Evolutionary conservation across 441 rosid species (phyloP).

Genomic region (Bruguiera hainesii): DNA sequence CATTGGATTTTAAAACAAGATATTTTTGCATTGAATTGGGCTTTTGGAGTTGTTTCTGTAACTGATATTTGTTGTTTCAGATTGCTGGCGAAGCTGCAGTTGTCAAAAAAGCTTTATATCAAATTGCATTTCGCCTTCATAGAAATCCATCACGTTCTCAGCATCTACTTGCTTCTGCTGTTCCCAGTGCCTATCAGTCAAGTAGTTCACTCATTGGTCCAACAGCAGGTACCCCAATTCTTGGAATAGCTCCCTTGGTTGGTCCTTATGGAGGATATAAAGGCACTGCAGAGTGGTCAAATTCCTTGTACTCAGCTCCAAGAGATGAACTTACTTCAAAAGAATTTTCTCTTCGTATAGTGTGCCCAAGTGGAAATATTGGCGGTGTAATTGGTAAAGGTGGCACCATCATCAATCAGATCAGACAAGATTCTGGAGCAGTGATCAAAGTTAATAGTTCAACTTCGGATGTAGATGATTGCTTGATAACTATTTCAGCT

Average conservation of each 20-base stretch:
- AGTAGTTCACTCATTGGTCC: conserved; percentile 52
- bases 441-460: conserved; percentile 81
- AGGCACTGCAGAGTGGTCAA: conserved; percentile 76
- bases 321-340: conserved; percentile 69
- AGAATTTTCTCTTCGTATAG: conserved; percentile 78
- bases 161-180: conserved; percentile 67
- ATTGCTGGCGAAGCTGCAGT: conserved; percentile 76
- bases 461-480: conserved; percentile 77
- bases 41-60: not conserved
- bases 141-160: conserved; percentile 92
- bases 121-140: conserved; percentile 84
- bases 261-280: conserved; percentile 82
- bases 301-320: conserved; percentile 73
- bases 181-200: conserved; percentile 45
- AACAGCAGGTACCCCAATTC: conserved; percentile 50
- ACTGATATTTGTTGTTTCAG: conserved; percentile 33
- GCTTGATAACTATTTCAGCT: conserved; percentile 70
- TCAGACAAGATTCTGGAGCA: conserved; percentile 84
- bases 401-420: conserved; percentile 82
- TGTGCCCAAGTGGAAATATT: conserved; percentile 74
- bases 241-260: conserved; percentile 72
- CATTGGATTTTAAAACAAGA: not conserved
- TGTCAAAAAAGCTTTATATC: conserved; percentile 79
- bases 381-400: conserved; percentile 91
- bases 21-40: not conserved